Base-by-base conservation (phyloP, 2,329 filamentous ascomycete genomes). In the Trichoderma oligosporum region DNA sequence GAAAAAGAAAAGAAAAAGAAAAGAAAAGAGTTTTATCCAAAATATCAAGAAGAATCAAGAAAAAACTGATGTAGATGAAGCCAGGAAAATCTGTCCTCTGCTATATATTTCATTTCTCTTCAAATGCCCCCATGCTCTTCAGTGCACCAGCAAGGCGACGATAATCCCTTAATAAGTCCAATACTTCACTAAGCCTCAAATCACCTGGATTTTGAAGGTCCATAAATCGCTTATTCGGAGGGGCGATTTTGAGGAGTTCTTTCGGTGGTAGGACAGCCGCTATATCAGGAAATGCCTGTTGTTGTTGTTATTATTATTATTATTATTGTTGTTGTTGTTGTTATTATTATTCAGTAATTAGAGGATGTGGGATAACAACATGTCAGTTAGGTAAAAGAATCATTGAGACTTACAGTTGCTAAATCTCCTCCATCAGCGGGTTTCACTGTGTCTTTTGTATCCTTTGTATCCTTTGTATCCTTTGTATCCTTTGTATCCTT, bases 141-240 rank as follows among this genome's bases (percentile, higher is more conserved):
- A 92, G 69, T 7, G 82, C 82, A 25, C 77, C 77, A 0, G 87
- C 88, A 45, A 93, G 73, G 53, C 89, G 78, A 64, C 88, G 82
- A 66, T 93, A 93, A 69, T 93, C 89, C 56, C 83, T 79, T 20
- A 93, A 72, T 47, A 93, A 73, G 56, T 88, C 82, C 22, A 87
- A 73, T 16, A 93, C 84, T 65, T 93, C 89, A n/a, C 84, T 82
- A 24, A 93, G 75, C 56, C 79, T 84, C 25, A 93, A 75, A 45
- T 93, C 88, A 0, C 81, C 81, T 0, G 86, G 85, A 67, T 85
- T 85, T 65, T 87, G 79, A 56, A 87, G 70, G 64, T 90, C 86
- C 75, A 92, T 80, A 69, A 92, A 92, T 49, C 85, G 82, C 69
- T 85, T 82, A 61, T 86, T 85, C 0, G 88, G 88, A 24, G 87